Evolutionary conservation across 1,139 yeast genomes (phyloP), one percentile per base, ranked within the genome.

Genomic region (Blastobotrys illinoisensis): DNA sequence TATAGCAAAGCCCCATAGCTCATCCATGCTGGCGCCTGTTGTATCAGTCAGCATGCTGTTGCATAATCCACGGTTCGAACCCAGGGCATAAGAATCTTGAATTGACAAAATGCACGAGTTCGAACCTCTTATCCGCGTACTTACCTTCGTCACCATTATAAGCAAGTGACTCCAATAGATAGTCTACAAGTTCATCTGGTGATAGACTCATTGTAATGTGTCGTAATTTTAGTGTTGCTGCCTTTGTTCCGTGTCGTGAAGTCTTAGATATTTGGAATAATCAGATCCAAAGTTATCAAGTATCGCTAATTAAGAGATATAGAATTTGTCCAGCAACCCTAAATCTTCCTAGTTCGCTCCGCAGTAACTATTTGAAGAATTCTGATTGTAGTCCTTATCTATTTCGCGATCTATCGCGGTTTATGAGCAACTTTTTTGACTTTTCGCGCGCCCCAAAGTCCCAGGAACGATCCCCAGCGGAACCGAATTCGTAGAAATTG

Each of bases 141-240:
- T 20, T 61, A 70, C 73, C 72, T 45, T 62, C 59, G 51, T 64
- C 66, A 7, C 72, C 72, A 54, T 67, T 68, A 52, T 66, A 60
- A 11, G 72, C 71, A 47, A 70, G 55, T 47, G 62, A 60, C 54
- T 70, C 72, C 36, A 68, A 60, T 32, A 68, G 51, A 51, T 60
- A 57, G 44, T 65, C 69, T 20, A 68, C 66, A 26, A 68, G 53
- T 45, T 66, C 68, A 51, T 65, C 68, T 2, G 71, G 70, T n/a
- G 70, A 61, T 44, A 60, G 24, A 23, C 3, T 32, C 40, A 32
- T 32, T 5, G 40, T 32, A 13, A 13, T 32, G 16, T n/a, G 40
- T 32, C 40, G 16, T 16, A 26, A 26, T 26, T 11, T 26, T 11
- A 7, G n/a, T 26, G 32, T 26, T 5, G 32, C 9, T 26, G 9